phyloP scores from a whole-genome alignment of 2,329 filamentous ascomycete species.

The Clonostachys rosea region DNA sequence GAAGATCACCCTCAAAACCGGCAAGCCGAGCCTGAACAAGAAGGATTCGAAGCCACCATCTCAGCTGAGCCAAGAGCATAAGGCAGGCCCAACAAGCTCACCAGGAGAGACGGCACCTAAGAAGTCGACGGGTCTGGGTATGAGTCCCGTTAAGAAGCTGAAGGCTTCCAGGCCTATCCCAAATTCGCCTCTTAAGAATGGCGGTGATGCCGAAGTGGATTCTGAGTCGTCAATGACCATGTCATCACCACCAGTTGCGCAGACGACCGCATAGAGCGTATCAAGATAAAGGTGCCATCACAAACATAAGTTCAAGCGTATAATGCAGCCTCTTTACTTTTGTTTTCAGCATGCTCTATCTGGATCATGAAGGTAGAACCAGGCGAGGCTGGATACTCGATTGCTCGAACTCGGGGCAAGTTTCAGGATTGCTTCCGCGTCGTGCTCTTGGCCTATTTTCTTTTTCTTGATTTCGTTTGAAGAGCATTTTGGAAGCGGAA shows the following conservation, averaged over 20 bases:
- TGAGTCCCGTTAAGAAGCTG: slow-evolving; percentile 35
- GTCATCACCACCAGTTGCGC: slow-evolving; percentile 42
- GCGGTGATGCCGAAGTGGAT: slow-evolving; percentile 42
- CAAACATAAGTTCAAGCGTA: too few species aligned
- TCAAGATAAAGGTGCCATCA: too few species aligned
- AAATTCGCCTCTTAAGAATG: slow-evolving; percentile 45
- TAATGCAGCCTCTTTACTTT: neutral
- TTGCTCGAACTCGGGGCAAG: too few species aligned
- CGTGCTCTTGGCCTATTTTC: neutral
- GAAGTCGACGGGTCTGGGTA: slow-evolving; percentile 25
- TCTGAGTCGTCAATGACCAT: slow-evolving; percentile 53
- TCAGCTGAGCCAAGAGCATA: slow-evolving; percentile 44
- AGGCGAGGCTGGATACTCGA: too few species aligned
- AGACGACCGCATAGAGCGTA: neutral
- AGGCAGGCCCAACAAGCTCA: slow-evolving; percentile 12
- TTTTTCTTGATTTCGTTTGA: neutral
- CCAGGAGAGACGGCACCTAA: slow-evolving; percentile 24
- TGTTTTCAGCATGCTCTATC: neutral
- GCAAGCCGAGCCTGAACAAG: slow-evolving; percentile 44
- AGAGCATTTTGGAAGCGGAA: neutral
- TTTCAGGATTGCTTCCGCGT: neutral
- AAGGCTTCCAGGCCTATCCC: slow-evolving; percentile 41
- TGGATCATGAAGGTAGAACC: too few species aligned
- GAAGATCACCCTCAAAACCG: slow-evolving; percentile 53
- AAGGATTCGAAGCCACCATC: slow-evolving; percentile 50